Conservation (phyloP, 441 rosid genomes). For the Rhodomyrtus psidioides region DNA sequence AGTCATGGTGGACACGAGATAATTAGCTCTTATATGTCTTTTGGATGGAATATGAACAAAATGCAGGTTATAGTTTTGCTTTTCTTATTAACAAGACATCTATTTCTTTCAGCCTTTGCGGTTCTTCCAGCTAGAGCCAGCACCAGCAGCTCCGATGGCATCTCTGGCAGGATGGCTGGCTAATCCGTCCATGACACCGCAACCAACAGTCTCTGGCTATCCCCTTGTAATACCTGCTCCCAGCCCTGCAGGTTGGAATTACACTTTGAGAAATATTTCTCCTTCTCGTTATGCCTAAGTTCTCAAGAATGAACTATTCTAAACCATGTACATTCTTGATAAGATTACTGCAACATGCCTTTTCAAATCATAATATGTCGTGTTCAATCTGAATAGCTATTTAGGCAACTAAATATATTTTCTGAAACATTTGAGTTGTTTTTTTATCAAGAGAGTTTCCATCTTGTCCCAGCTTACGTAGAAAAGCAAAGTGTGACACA, state of each 20-base stretch:
- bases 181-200: conserved; percentile 49
- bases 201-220: conserved; percentile 61
- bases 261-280: not conserved
- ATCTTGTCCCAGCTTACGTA: not conserved
- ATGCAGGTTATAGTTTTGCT: not conserved
- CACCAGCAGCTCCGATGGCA: conserved; percentile 55
- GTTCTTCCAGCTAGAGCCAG: conserved; percentile 11
- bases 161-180: conserved; percentile 84
- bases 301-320: not conserved
- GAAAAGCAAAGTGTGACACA: not conserved
- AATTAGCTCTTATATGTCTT: not conserved
- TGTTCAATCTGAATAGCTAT: not conserved
- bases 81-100: not conserved
- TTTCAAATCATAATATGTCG: not conserved
- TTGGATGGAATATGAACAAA: not conserved
- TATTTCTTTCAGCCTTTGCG: conserved; percentile 46
- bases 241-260: conserved; percentile 46
- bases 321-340: not conserved
- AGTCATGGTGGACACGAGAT: not conserved
- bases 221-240: conserved; percentile 47
- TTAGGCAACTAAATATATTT: not conserved
- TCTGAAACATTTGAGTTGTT: not conserved
- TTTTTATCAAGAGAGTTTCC: not conserved
- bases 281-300: not conserved
- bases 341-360: not conserved